Evolutionary conservation across 495 filamentous ascomycete species (phyloP), one percentile per base, ranked within the genome.

Genomic region (Penicillium roqueforti): DNA sequence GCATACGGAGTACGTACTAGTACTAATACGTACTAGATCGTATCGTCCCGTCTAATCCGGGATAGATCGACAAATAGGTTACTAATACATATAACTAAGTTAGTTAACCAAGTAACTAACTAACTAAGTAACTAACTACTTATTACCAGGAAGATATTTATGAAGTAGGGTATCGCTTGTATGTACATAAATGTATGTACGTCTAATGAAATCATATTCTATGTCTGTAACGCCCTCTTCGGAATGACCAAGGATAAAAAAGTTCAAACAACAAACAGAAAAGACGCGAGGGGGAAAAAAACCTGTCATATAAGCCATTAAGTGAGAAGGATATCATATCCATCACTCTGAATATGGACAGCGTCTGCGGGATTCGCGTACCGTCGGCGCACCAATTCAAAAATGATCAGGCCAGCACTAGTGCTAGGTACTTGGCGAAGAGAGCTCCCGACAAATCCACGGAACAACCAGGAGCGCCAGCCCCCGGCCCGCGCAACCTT

Each of bases 401-500:
- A 96, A 42, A 93, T 90, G 55, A 96, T 87, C 50, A 96, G 66
- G 0, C 90, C 91, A 1, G 91, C 91, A 60, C 87, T 91, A 4
- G 91, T 95, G 65, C 88, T 91, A 14, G 91, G 91, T 34, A 95
- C 86, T 70, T 93, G 89, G 36, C 85, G 78, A 39, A 95, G 76
- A 3, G 89, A 89, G 51, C 79, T 85, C 70, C 78, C 78, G 64
- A 85, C 74, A 65, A 95, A 95, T 6, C 85, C 88, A 14, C 78
- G 77, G 67, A 87, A 96, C 16, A 95, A 64, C 87, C 89, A 95
- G 23, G 69, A 71, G 23, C 78, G 64, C 80, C 88, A 84, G 3
- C 83, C 83, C 1, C 87, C 86, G 14, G 79, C 80, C 23, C 79
- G 73, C 16, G 65, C 61, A 1, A 87, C 89, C 59, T 87, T 81